Evolutionary conservation across 2,329 filamentous ascomycete genomes (phyloP), one percentile per base, ranked within the genome.

Genomic region (Aspergillus bombycis): DNA sequence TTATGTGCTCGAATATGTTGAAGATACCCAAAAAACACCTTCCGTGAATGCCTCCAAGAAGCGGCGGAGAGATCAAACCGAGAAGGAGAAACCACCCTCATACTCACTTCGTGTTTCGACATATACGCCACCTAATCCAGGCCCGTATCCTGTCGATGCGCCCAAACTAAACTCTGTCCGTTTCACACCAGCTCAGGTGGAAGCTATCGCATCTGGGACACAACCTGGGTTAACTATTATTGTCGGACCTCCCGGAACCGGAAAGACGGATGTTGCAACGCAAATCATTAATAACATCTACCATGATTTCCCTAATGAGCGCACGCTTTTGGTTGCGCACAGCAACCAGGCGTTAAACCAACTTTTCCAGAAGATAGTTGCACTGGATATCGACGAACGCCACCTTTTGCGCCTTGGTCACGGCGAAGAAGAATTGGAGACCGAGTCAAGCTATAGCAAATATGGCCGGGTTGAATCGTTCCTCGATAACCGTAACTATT

Each of bases 241-340:
- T 70, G 92, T 99, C 66, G 95, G 95, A 1, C 95, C 95, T 60
- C 95, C 95, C 9, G 95, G 95, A 60, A 99, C 95, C 8, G 95
- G 96, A 66, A 99, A 99, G 82, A 99, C 95, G n/a, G 95, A 99
- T 78, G 95, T 99, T 59, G 94, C 93, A 55, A 97, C 94, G 5
- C 95, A 99, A 78, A 96, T 98, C 75, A 99, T 99, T 80, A 97
- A 92, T 82, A 97, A 98, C 77, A 91, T 99, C 70, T 99, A 99
- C 75, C 94, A 98, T 82, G 97, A 98, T 79, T 99, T 97, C 75
- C 94, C 95, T 9, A 85, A 90, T 67, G 93, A 99, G 77, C 91
- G 93, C 70, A 99, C 95, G 0, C 82, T 99, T 21, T 87, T 99
- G 46, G 88, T 99, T 67, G 95, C 95, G 5, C 95, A 99, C 77